Base-by-base conservation (phyloP, 1,284 basidiomycete genomes). In the Ustilago esculenta region DNA sequence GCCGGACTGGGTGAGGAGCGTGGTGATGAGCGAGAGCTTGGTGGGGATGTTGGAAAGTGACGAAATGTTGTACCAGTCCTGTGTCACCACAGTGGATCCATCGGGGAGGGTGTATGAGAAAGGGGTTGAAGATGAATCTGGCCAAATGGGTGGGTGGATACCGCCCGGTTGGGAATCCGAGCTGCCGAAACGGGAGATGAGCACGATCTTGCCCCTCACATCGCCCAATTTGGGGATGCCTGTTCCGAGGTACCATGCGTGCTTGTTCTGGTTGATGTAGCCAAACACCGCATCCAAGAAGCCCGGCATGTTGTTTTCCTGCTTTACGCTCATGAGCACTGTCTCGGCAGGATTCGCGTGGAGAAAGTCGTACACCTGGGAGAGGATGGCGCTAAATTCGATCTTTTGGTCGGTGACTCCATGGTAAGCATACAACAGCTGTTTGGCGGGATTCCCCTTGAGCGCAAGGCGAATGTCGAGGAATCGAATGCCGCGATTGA, bases 91-190 rank as follows among this genome's bases (percentile, higher is more conserved):
- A 1, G 5, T 47, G 1, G 44, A 34, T 1, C 30, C n/a, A 12
- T 60, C 45, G 0, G 72, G 70, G 0, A 77, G 29, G 1, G 30
- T 36, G 50, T 72, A 75, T 5, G 6, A 8, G 46, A 73, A 73
- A 15, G 49, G 36, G 2, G 37, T 42, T 0, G 47, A 21, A 0
- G 45, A 51, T 12, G 47, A 57, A 46, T 77, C 61, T 1, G 75
- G 73, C 75, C 75, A 77, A 24, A 72, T 76, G 9, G 64, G 55
- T 1, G 75, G 65, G 36, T 75, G 75, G 10, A 77, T 69, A 3
- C 75, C 74, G 1, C 69, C 74, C 11, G 64, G 71, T 39, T 70
- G 63, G 2, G 50, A 61, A n/a, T 54, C 27, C 1, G 39, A 41
- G 5, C 18, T 32, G 0, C 68, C 75, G 17, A 75, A 76, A 0